Base-by-base conservation (phyloP, 805 yeast species). In the Ogataea paraovalis region DNA sequence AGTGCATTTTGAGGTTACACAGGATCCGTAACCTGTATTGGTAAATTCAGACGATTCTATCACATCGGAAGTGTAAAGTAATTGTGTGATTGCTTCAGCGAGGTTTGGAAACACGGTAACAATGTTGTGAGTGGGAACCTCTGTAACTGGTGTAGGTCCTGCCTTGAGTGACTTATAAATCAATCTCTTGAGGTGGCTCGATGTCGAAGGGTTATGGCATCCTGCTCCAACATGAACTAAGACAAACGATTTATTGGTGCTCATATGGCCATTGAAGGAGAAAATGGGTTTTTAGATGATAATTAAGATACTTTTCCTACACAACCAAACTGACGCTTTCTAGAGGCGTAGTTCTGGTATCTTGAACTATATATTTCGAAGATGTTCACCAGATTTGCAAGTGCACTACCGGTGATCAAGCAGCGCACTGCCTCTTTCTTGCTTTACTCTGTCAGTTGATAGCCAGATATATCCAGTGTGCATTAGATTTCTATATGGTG, bases 171-270 rank as follows among this genome's bases (percentile, higher is more conserved):
- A 41, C 33, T 20, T 23, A 3, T 8, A 25, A 16, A 34, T 32
- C 18, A 55, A 46, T 19, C 23, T 41, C 9, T 43, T 36, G 8
- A 46, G 36, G 6, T 36, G 38, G 8, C 16, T 9, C 8, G 38
- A 34, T 4, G 27, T 25, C 4, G 33, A 23, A 21, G 20, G 27
- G 19, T 8, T 33, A 38, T 77, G 81, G 30, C 57, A 64, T 1
- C 83, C 83, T 3, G 83, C 83, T 1, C 83, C 82, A 21, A 75
- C 58, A 56, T 78, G 82, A n/a, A 70, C 59, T 9, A 77, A 50
- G 4, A 48, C 22, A 27, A 58, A 48, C 39, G 33, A 30, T 65
- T 55, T 14, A 12, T 39, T 21, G n/a, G 5, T 14, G 34, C n/a
- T 30, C 34, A 30, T 30, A 14, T 30, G 34, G 16, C 34, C 13